phyloP scores from a whole-genome alignment of 2,329 filamentous ascomycete species.

The Davidsoniella australis region DNA sequence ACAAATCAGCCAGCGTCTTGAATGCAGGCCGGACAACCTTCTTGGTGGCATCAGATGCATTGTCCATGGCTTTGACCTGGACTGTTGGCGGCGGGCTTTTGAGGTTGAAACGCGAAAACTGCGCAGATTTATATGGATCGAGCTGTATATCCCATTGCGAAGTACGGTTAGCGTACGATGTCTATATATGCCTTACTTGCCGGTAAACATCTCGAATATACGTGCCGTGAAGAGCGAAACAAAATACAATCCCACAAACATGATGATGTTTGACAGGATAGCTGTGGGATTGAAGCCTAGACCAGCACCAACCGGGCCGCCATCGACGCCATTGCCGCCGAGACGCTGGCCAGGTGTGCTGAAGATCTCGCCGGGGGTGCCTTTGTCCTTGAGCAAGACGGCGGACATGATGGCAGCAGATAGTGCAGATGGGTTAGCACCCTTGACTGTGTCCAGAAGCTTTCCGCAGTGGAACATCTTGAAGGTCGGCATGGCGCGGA shows the following conservation, averaged over 20 bases:
- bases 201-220: constrained; percentile 12
- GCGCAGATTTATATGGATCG: constrained; percentile 43
- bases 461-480: constrained; percentile 67
- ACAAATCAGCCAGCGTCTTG: constrained; percentile 38
- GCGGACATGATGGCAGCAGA: constrained; percentile 60
- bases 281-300: constrained; percentile 22
- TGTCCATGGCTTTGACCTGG: constrained; percentile 13
- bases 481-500: constrained; percentile 88
- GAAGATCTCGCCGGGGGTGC: constrained; percentile 32
- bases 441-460: constrained; percentile 59
- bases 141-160: constrained; percentile 24
- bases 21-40: constrained; percentile 24
- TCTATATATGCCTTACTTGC: neutral
- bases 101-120: constrained; percentile 41
- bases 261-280: constrained; percentile 29
- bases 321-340: constrained; percentile 23
- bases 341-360: constrained; percentile 39
- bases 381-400: constrained; percentile 32
- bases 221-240: constrained; percentile 42
- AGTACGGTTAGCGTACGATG: neutral
- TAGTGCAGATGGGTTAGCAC: constrained; percentile 63
- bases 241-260: constrained; percentile 44
- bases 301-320: constrained; percentile 15
- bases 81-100: constrained; percentile 21
- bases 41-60: constrained; percentile 15